Evolutionary conservation across 306 rosid species (phyloP).

Genomic region (Heteromeles arbutifolia): DNA sequence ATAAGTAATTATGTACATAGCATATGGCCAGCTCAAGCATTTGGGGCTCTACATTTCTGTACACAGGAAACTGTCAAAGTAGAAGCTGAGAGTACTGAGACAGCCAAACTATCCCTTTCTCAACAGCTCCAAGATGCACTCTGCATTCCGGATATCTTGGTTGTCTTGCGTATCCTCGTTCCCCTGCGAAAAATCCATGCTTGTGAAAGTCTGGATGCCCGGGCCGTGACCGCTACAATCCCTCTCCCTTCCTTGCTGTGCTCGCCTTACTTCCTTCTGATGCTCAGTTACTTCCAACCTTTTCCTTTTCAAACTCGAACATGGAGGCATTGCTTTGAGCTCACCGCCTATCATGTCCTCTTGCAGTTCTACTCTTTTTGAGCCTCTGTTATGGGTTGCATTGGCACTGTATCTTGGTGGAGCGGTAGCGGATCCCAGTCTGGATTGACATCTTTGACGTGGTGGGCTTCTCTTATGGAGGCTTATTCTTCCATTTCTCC

Average conservation of each 20-base stretch:
- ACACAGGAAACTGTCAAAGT: not conserved
- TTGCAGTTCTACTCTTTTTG: slow-evolving; percentile 53
- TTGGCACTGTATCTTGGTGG: slow-evolving; percentile 36
- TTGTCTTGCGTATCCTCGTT: slow-evolving; percentile 60
- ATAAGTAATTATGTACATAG: too few relatives aligned
- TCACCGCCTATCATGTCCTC: slow-evolving; percentile 15
- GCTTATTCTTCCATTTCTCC: slow-evolving; percentile 53
- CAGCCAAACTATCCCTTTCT: slow-evolving; percentile 17
- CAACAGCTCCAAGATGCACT: slow-evolving; percentile 47
- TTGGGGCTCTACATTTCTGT: too few relatives aligned
- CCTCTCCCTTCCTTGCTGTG: slow-evolving; percentile 66
- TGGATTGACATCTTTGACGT: slow-evolving; percentile 34
- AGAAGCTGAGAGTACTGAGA: not conserved
- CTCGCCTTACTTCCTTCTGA: slow-evolving; percentile 74
- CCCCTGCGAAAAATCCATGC: slow-evolving; percentile 58
- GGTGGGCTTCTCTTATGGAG: slow-evolving; percentile 56
- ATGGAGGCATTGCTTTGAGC: slow-evolving; percentile 16
- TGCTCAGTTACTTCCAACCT: slow-evolving; percentile 62
- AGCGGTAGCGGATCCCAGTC: slow-evolving; percentile 19
- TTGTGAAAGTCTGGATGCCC: slow-evolving; percentile 65
- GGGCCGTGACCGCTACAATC: slow-evolving; percentile 69
- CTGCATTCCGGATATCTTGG: slow-evolving; percentile 42
- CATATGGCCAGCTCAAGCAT: too few relatives aligned
- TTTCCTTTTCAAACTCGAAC: slow-evolving; percentile 39
- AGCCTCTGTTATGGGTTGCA: slow-evolving; percentile 42